Evolutionary conservation across 176 grass and related monocot species (phyloP).

Genomic region (Hordeum marinum): DNA sequence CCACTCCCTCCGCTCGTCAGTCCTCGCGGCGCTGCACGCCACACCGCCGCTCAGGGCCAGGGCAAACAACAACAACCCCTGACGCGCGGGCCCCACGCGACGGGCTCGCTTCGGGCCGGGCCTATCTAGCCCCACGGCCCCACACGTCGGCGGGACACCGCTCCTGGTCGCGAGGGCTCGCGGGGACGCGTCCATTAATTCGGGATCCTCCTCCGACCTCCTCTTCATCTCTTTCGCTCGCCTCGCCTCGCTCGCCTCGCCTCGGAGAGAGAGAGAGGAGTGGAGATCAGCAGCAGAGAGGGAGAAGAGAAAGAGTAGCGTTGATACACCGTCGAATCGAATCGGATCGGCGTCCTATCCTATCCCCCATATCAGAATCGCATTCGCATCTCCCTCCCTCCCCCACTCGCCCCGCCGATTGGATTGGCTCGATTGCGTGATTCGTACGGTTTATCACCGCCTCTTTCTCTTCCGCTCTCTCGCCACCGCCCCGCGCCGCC

Average conservation of each 20-base stretch:
- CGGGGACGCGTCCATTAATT: slow-evolving; percentile 4
- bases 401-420: neutral
- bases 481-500: neutral
- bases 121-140: neutral
- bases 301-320: slow-evolving; percentile 69
- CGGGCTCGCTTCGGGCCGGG: no score
- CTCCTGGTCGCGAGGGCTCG: neutral
- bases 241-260: neutral
- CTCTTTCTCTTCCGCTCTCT: slow-evolving; percentile 74
- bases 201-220: neutral
- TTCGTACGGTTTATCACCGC: slow-evolving; percentile 95
- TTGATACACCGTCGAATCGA: slow-evolving; percentile 94
- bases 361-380: slow-evolving; percentile 28
- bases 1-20: no score
- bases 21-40: no score
- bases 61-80: neutral
- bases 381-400: slow-evolving; percentile 16
- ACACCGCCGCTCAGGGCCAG: no score
- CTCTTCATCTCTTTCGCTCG: neutral
- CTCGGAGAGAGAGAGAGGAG: slow-evolving; percentile 25
- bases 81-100: neutral
- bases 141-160: neutral
- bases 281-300: no score
- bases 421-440: slow-evolving; percentile 46
- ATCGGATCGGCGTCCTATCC: slow-evolving; percentile 10